Percentiles rank a stretch among this genome's conserved stretches.
phyloP scores from a whole-genome alignment of 2,329 filamentous ascomycete genomes.

The Alternaria consortialis region DNA sequence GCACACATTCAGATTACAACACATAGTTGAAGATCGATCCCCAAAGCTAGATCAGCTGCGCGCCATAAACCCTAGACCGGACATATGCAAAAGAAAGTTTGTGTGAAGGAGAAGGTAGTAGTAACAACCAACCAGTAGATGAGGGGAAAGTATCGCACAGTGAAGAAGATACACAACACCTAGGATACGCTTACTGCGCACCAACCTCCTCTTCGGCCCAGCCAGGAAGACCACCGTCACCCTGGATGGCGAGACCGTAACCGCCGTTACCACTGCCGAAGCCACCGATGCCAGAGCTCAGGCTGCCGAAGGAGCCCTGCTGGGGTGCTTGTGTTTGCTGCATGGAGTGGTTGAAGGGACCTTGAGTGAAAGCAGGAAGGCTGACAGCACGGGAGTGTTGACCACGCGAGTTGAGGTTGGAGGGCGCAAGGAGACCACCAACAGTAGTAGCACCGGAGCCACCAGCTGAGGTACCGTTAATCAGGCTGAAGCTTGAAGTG shows the following conservation, averaged over 20 bases:
- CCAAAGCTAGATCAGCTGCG: constrained; percentile 21
- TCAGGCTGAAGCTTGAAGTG: constrained; percentile 60
- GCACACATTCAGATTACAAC: constrained; percentile 34
- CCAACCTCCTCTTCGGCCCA: constrained; percentile 72
- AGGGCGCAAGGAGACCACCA: constrained; percentile 78
- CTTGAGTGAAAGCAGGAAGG: constrained; percentile 76
- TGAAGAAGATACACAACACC: constrained; percentile 32
- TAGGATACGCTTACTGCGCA: constrained; percentile 54
- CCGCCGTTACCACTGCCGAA: constrained; percentile 62
- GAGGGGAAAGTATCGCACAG: constrained; percentile 43
- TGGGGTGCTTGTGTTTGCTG: constrained; percentile 50
- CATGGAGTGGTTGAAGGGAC: constrained; percentile 59
- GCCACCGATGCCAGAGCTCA: constrained; percentile 67
- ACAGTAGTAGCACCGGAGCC: constrained; percentile 71
- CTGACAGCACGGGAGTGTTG: constrained; percentile 85
- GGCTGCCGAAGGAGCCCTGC: constrained; percentile 64
- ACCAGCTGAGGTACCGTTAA: constrained; percentile 52
- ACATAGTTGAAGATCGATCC: constrained; percentile 25
- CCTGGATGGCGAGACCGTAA: constrained; percentile 68
- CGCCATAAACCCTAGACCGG: constrained; percentile 17
- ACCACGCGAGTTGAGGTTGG: constrained; percentile 65
- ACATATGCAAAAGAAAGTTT: constrained; percentile 16
- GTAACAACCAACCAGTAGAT: constrained; percentile 37
- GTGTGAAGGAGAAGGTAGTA: constrained; percentile 12
- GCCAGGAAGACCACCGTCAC: constrained; percentile 65